Conservation (phyloP, 2,329 filamentous ascomycete genomes). For the Bipolaris oryzae region DNA sequence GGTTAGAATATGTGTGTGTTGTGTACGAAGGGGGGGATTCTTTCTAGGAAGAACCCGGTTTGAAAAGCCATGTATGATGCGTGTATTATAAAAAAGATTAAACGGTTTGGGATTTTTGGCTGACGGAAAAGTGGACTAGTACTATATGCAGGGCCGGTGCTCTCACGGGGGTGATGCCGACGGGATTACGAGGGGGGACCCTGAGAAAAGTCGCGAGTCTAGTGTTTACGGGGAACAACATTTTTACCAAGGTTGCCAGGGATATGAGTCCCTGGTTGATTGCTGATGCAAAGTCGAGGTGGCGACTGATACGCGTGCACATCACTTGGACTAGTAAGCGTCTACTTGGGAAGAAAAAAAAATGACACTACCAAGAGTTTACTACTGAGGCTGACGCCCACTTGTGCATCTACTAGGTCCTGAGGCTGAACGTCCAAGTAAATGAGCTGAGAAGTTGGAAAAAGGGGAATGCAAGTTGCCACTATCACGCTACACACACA, state of each 20-base stretch:
- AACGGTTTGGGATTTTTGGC: too few relatives aligned
- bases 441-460: not conserved
- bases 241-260: not conserved
- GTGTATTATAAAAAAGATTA: too few relatives aligned
- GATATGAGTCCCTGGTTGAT: not conserved
- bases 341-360: too few relatives aligned
- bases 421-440: not conserved
- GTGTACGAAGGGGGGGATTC: too few relatives aligned
- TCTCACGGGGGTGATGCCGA: not conserved
- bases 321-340: not conserved
- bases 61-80: too few relatives aligned
- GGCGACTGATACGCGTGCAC: not conserved
- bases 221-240: not conserved
- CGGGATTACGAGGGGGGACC: not conserved
- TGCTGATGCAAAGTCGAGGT: not conserved
- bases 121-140: too few relatives aligned
- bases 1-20: not conserved
- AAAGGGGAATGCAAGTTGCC: not conserved
- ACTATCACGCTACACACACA: not conserved
- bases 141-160: too few relatives aligned
- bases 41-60: too few relatives aligned
- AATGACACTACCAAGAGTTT: not conserved
- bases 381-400: not conserved
- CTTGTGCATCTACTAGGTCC: not conserved
- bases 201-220: not conserved